These are phyloP conservation scores for Talaromyces atroroseus DNA, from an alignment of 2,329 filamentous ascomycete species.

Conservation along the genomic window DNA sequence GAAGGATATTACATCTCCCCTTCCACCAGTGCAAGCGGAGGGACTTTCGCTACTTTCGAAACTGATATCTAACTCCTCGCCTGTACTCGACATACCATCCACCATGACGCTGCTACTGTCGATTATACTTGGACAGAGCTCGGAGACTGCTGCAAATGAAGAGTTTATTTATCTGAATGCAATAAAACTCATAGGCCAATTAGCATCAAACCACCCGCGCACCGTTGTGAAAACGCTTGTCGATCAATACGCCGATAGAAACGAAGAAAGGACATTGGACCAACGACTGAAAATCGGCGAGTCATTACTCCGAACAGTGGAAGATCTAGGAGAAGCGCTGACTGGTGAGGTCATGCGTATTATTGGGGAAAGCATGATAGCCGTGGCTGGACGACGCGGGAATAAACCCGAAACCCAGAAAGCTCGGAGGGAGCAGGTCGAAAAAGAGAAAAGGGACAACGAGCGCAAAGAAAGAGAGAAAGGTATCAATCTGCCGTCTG, in stretches of 20 bases:
- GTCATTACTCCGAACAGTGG: conserved; percentile 35
- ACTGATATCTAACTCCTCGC: conserved; percentile 36
- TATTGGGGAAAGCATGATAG: conserved; percentile 35
- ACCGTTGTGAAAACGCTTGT: conserved; percentile 38
- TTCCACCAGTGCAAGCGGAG: conserved; percentile 40
- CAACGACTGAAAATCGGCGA: conserved; percentile 40
- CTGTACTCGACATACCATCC: conserved; percentile 39
- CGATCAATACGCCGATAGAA: conserved; percentile 35
- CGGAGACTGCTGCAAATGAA: conserved; percentile 29
- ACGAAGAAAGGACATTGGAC: conserved; percentile 33
- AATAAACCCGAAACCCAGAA: conserved; percentile 32
- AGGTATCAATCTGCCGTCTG: conserved; percentile 19
- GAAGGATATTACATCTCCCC: conserved; percentile 34
- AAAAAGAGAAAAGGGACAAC: conserved; percentile 22
- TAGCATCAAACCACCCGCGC: conserved; percentile 38
- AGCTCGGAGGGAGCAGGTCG: conserved; percentile 22
- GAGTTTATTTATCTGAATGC: conserved; percentile 42
- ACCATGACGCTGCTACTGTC: conserved; percentile 37
- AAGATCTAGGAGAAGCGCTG: conserved; percentile 35
- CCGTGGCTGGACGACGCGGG: conserved; percentile 36
- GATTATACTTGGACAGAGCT: conserved; percentile 29
- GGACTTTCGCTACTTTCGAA: conserved; percentile 37
- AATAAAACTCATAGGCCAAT: conserved; percentile 35
- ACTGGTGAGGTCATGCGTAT: conserved; percentile 32
- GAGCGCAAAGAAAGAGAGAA: conserved; percentile 26